Base-by-base conservation (phyloP, 108 stramenopile species). In the Ochromonas danica region DNA sequence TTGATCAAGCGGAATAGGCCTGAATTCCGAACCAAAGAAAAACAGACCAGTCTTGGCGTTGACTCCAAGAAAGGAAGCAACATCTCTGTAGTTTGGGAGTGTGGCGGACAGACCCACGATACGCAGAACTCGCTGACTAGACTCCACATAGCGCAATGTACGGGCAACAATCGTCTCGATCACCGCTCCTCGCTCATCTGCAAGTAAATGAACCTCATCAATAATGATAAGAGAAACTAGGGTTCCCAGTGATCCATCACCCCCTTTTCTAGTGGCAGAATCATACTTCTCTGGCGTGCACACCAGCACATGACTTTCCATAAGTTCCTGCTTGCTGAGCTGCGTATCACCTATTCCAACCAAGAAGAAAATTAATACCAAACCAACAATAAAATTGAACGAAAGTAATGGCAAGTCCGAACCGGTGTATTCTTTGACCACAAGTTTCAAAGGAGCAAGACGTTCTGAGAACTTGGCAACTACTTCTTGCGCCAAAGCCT, bases 341-440 rank as follows among this genome's bases (percentile, higher is more conserved):
- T 99, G 98, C 95, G 95, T 98, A 86, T 99, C 98, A 30, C 98
- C 45, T 51, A n/a, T n/a, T n/a, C n/a, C n/a, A n/a, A n/a, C n/a
- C n/a, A n/a, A n/a, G n/a, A n/a, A n/a, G n/a, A n/a, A n/a, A n/a
- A n/a, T n/a, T n/a, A n/a, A n/a, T n/a, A n/a, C n/a, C n/a, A n/a
- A n/a, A n/a, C n/a, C n/a, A n/a, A n/a, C n/a, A n/a, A n/a, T n/a
- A n/a, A n/a, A n/a, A n/a, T n/a, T n/a, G n/a, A n/a, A n/a, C n/a
- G n/a, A n/a, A n/a, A n/a, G n/a, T n/a, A n/a, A n/a, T n/a, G n/a
- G n/a, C n/a, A n/a, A n/a, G n/a, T n/a, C n/a, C 22, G 6, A 6
- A 51, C 45, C 98, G 2, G 98, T 99, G 86, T 95, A 85, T 84
- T 99, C 98, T 28, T 87, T 80, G 0, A 98, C 96, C 79, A 94